Evolutionary conservation across 1,284 basidiomycete genomes (phyloP), one percentile per base, ranked within the genome.

Genomic region (Cystobasidium sp.): DNA sequence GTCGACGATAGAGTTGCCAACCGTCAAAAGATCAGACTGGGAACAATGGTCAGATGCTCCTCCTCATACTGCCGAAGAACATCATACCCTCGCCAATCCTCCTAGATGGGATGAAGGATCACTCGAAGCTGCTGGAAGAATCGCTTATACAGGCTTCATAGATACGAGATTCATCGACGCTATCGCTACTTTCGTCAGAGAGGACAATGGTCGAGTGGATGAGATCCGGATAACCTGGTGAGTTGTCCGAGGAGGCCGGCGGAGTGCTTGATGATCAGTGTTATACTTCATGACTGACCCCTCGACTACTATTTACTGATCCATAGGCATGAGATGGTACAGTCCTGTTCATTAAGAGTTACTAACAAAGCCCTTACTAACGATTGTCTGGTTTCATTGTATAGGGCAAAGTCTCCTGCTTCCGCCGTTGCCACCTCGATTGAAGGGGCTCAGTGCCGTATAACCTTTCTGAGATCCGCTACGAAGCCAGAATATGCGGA

Each of bases 91-190:
- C 4, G 24, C 22, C 7, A 68, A 37, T 31, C 41, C 53, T 16
- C 64, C 72, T 43, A 55, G 70, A 65, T 74, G 72, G 72, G 51
- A 53, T 12, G 64, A 68, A 51, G 72, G 72, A 3, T 61, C 56
- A 24, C n/a, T 68, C 44, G 43, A 67, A 31, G 72, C 65, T 43
- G 65, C 64, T 10, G 72, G 72, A 8, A 14, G 61, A 41, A 67
- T 75, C 10, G 74, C 74, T 20, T 75, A 59, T 59, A 71, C 52
- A 20, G 74, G 68, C 1, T 75, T 75, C 46, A 53, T 58, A 16
- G 74, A 75, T 49, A 65, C 74, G 14, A 56, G 68, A 12, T 75
- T 69, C 59, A 70, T 67, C 20, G 62, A 75, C 49, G 74, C 68
- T 24, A 43, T 73, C 24, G 74, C 62, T 31, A 75, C 68, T 16